phyloP scores from a whole-genome alignment of 345 rosid genomes.

The Brassica napus region Da-Ae NC_063436.1:7434501-7435000 shows the following conservation, averaged over 20 bases:
- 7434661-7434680: constrained; percentile 94
- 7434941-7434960: not conserved
- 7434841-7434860: constrained; percentile 98
- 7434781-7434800: constrained; percentile 98
- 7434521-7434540: constrained; percentile 11
- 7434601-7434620: constrained; percentile 11
- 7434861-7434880: constrained; percentile 99
- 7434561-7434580: constrained; percentile 4
- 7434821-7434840: constrained; percentile 82
- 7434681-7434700: constrained; percentile 89
- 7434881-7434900: constrained; percentile 85
- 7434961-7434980: not conserved
- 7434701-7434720: constrained; percentile 90
- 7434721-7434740: constrained; percentile 97
- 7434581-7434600: constrained; percentile 6
- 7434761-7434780: constrained; percentile 65
- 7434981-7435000: not conserved
- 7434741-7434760: constrained; percentile 85
- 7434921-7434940: constrained; percentile 63
- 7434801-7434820: constrained; percentile 99
- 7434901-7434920: constrained; percentile 97
- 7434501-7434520: constrained; percentile 16
- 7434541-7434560: not conserved
- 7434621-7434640: constrained; percentile 56
- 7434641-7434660: constrained; percentile 97